Conservation (phyloP, 352 stramenopile genomes). For the Phytophthora melonis region DNA sequence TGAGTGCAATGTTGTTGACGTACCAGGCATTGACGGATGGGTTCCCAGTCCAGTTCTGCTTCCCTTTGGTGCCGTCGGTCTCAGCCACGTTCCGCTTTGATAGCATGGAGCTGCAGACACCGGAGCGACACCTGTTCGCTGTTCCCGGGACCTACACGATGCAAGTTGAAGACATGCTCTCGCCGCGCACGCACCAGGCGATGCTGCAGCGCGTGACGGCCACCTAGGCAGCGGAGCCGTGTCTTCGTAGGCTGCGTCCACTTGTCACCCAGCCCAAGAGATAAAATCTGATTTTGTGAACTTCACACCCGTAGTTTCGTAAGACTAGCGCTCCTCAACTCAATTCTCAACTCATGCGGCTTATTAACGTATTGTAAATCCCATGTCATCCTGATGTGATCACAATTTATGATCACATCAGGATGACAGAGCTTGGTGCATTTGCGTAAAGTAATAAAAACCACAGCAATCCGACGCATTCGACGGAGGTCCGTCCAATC, state of each 20-base stretch:
- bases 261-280: neutral
- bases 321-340: too few species aligned
- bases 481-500: too few species aligned
- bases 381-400: too few species aligned
- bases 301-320: too few species aligned
- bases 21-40: slow-evolving; percentile 52
- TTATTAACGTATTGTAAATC: too few species aligned
- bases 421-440: too few species aligned
- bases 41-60: slow-evolving; percentile 81
- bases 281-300: too few species aligned
- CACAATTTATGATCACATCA: too few species aligned
- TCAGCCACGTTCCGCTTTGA: slow-evolving; percentile 71
- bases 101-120: slow-evolving; percentile 53
- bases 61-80: slow-evolving; percentile 69
- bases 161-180: slow-evolving; percentile 56
- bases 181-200: slow-evolving; percentile 62
- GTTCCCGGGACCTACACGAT: slow-evolving; percentile 47
- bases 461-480: too few species aligned
- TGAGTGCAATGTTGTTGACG: slow-evolving; percentile 2
- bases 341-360: too few species aligned
- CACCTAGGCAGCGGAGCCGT: slow-evolving; percentile 29
- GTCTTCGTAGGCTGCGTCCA: neutral
- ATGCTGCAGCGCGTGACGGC: slow-evolving; percentile 68
- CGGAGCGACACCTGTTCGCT: slow-evolving; percentile 37
- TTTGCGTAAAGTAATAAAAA: too few species aligned